A percentile compares a stretch with the other conserved stretches of the same genome.
Evolutionary conservation across 2,329 filamentous ascomycete genomes (phyloP).

Genomic region (Xylogone sp.): DNA sequence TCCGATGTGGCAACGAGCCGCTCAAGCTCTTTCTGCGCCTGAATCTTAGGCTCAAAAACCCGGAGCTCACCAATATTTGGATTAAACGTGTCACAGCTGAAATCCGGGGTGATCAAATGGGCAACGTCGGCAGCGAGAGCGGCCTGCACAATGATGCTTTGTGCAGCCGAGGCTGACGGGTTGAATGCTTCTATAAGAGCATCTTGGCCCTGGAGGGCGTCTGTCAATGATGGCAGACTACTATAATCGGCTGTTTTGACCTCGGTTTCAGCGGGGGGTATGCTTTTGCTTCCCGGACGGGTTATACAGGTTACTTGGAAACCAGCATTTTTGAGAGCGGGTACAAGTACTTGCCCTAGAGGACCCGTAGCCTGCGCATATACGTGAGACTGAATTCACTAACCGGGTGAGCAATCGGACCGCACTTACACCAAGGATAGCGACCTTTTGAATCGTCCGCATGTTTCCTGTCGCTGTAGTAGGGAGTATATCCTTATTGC

Average conservation of each 20-base stretch:
- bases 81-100: too few relatives aligned
- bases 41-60: too few relatives aligned
- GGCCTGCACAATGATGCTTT: too few relatives aligned
- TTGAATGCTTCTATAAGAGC: constrained; percentile 37
- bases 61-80: too few relatives aligned
- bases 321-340: neutral
- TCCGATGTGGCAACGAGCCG: too few relatives aligned
- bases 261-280: constrained; percentile 28
- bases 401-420: neutral
- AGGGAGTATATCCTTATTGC: too few relatives aligned
- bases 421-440: constrained; percentile 7
- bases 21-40: too few relatives aligned
- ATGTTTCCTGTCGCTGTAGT: too few relatives aligned
- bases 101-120: too few relatives aligned
- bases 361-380: constrained; percentile 5
- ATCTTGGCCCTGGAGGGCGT: constrained; percentile 50
- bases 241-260: constrained; percentile 41
- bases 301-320: constrained; percentile 44
- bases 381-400: neutral
- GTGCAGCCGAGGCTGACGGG: too few relatives aligned
- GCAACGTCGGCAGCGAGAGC: too few relatives aligned
- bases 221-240: constrained; percentile 32
- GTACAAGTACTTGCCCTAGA: constrained; percentile 6
- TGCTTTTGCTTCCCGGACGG: constrained; percentile 33
- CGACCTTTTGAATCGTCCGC: too few relatives aligned